A percentile compares a stretch with the other conserved stretches of the same genome.
Evolutionary conservation across 208 protist species (phyloP).

Genomic region (Crithidia fasciculata): DNA sequence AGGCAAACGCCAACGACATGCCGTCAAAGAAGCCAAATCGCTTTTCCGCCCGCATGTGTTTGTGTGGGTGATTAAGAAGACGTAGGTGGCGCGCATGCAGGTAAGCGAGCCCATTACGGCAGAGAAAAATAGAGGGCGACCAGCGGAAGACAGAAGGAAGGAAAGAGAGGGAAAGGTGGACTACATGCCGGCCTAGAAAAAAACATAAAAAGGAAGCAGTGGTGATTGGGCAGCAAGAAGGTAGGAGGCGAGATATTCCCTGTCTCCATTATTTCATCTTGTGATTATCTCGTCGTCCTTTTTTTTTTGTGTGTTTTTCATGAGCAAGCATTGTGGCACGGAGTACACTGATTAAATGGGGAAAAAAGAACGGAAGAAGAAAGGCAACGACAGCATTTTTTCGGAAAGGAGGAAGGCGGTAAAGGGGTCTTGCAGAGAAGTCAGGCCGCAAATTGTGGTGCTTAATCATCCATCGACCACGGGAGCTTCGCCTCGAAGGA

Average conservation of each 20-base stretch:
- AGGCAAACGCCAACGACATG: constrained; percentile 12
- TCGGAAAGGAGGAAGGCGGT: background rate
- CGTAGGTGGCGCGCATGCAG: too few species aligned
- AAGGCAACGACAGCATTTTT: background rate
- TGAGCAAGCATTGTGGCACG: too few species aligned
- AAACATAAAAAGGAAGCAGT: background rate
- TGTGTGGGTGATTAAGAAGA: too few species aligned
- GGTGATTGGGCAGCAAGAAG: too few species aligned
- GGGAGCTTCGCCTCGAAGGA: constrained; percentile 61
- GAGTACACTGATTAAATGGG: background rate
- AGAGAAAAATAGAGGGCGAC: too few species aligned
- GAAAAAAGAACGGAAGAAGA: background rate
- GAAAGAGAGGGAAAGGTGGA: background rate
- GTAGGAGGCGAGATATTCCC: too few species aligned
- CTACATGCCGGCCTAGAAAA: background rate
- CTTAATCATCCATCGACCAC: constrained; percentile 41
- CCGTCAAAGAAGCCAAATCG: too few species aligned
- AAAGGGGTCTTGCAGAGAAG: background rate
- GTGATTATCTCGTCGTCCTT: too few species aligned
- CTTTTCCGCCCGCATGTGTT: too few species aligned
- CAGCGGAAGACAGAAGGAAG: background rate
- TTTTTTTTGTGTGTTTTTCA: too few species aligned
- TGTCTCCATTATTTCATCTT: too few species aligned
- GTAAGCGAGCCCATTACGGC: too few species aligned
- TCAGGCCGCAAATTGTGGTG: background rate